Percentiles rank a stretch among this genome's conserved stretches.
These are phyloP conservation scores for Vaccinium corymbosum DNA, from an alignment of 148 eudicot species.

Conservation along the genomic window DNA sequence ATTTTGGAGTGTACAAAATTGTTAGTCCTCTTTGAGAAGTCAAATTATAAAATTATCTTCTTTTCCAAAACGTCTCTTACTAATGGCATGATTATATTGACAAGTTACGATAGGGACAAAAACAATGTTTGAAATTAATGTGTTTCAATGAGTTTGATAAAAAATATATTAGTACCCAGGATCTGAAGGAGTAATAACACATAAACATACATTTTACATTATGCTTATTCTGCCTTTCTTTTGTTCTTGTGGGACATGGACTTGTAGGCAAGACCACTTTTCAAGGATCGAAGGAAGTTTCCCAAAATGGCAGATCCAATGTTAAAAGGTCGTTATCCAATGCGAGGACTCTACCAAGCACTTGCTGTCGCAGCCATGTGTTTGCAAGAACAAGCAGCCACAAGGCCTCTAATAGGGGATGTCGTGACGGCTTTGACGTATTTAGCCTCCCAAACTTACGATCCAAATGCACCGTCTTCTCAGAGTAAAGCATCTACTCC, in stretches of 20 bases:
- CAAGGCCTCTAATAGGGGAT: conserved; percentile 89
- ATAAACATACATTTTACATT: conserved; percentile 41
- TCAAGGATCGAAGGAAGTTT: conserved; percentile 89
- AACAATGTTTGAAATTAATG: conserved; percentile 35
- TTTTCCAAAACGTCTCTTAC: no score
- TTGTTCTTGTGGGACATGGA: conserved; percentile 19
- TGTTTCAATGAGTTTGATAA: no score
- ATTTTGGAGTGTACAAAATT: background rate
- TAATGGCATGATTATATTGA: no score
- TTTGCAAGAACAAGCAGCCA: conserved; percentile 97
- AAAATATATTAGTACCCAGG: no score
- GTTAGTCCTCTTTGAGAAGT: background rate
- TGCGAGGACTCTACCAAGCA: conserved; percentile 96
- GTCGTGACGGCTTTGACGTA: conserved; percentile 91
- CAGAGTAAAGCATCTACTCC: conserved; percentile 59
- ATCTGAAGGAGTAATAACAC: conserved; percentile 31
- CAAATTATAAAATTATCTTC: no score
- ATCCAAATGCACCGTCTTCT: conserved; percentile 56
- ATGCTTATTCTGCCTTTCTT: conserved; percentile 12
- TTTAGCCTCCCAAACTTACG: conserved; percentile 85
- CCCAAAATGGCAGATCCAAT: conserved; percentile 98
- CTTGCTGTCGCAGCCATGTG: conserved; percentile 99
- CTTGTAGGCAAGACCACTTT: conserved; percentile 90
- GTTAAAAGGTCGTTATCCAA: conserved; percentile 83
- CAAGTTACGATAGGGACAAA: conserved; percentile 16